Base-by-base conservation (phyloP, 192 early-diverging fungal genomes). In the Pilobolus umbonatus region DNA sequence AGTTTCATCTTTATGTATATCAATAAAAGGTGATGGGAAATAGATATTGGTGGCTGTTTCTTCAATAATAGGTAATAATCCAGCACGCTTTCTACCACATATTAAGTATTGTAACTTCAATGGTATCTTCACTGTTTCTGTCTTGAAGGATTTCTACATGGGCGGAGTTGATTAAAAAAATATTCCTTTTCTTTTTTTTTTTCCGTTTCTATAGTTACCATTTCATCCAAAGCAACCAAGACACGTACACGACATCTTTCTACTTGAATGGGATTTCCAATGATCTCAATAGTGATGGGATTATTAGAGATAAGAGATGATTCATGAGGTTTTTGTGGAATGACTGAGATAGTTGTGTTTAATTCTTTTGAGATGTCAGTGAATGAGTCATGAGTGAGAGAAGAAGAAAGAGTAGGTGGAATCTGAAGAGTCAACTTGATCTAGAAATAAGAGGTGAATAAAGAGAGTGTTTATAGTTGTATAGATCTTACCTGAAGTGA, bases 11-110 rank as follows among this genome's bases (percentile, higher is more conserved):
- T 68, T 58, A 31, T 65, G 65, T 34, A 56, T 64, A 49, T 73
- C 65, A 0, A 64, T 61, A 56, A 87, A 80, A 29, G 86, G 80
- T 1, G 77, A 78, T 25, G 88, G 84, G 25, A 93, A 60, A 69
- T 91, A 91, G 36, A 91, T 80, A 60, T 80, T 89, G 28, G 84
- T 86, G 47, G 68, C 30, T 15, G 79, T 84, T 45, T 82, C 81
- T 44, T 81, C 76, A 85, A 90, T 89, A 35, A 92, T 75, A 4
- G 76, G 64, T 44, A 85, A 75, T 14, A 92, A 57, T 12, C 68
- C 66, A 17, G 69, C 73, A 5, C 82, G 68, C 48, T 85, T 88
- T 34, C 79, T 74, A 31, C 88, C 89, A 24, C 83, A 80, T n/a
- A 92, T 72, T 46, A 92, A 71, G 39, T 85, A 77, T 48, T 90